Conservation (phyloP, 768 basidiomycete genomes). For the Panaeolus papilionaceus region DNA sequence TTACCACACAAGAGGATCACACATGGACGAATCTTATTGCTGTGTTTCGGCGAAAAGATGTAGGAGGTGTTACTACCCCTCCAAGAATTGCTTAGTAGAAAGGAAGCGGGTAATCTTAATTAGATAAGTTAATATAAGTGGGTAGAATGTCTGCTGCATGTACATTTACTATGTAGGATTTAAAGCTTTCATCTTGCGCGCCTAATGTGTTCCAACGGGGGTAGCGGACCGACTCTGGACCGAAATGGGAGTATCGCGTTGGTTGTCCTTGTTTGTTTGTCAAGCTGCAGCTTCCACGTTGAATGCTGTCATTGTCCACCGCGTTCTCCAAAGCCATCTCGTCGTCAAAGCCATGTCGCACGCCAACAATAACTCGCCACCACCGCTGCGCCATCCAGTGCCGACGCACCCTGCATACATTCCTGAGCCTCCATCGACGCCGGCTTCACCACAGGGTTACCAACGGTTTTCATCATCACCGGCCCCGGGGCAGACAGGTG, state of each 20-base stretch:
- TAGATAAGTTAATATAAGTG: too few species aligned
- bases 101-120: neutral
- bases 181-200: neutral
- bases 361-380: conserved; percentile 59
- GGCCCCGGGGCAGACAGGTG: conserved; percentile 31
- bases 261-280: neutral
- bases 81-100: neutral
- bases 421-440: conserved; percentile 81
- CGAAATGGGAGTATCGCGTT: neutral
- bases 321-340: conserved; percentile 10
- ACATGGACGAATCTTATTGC: neutral
- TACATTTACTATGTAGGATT: too few species aligned
- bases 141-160: too few species aligned
- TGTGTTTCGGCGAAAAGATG: neutral
- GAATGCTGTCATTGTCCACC: conserved; percentile 8
- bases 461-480: conserved; percentile 75
- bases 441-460: conserved; percentile 76
- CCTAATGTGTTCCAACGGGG: neutral
- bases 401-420: conserved; percentile 89
- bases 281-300: conserved; percentile 1
- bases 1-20: neutral
- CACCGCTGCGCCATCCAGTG: conserved; percentile 86
- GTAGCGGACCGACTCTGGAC: neutral
- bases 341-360: conserved; percentile 31
- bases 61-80: neutral